Evolutionary conservation across 2,329 filamentous ascomycete genomes (phyloP).

Genomic region (Fusarium newnesense): DNA sequence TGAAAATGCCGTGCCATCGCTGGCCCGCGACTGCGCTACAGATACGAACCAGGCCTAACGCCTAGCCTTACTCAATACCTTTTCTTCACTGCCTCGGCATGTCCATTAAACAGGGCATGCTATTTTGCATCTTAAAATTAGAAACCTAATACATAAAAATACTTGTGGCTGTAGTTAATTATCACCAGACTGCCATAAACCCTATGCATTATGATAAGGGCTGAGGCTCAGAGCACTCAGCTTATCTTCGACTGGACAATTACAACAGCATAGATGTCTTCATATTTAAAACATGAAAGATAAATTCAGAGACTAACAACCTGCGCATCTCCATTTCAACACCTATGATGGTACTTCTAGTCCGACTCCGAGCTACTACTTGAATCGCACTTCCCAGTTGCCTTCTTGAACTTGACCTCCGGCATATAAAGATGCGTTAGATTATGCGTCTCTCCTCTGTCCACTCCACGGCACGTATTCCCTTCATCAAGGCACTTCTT

Average conservation of each 20-base stretch:
- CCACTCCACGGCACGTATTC: constrained; percentile 3
- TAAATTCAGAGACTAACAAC: accelerated
- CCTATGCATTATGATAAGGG: accelerated
- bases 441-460: neutral
- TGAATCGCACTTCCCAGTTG: neutral
- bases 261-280: accelerated
- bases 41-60: accelerated
- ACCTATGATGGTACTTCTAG: neutral
- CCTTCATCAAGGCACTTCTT: constrained; percentile 25
- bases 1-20: neutral
- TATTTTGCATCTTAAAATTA: accelerated
- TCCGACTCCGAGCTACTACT: neutral
- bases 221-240: too few relatives aligned
- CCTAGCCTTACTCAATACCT: too few relatives aligned
- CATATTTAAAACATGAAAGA: accelerated
- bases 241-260: accelerated
- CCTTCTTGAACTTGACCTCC: neutral
- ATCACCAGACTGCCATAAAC: accelerated
- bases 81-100: too few relatives aligned
- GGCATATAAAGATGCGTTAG: constrained; percentile 15
- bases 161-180: accelerated
- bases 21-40: too few relatives aligned
- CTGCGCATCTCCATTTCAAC: accelerated
- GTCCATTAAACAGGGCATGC: accelerated
- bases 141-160: neutral